Conservation (phyloP, 2,329 filamentous ascomycete species). For the Phialophora expanda region DNA sequence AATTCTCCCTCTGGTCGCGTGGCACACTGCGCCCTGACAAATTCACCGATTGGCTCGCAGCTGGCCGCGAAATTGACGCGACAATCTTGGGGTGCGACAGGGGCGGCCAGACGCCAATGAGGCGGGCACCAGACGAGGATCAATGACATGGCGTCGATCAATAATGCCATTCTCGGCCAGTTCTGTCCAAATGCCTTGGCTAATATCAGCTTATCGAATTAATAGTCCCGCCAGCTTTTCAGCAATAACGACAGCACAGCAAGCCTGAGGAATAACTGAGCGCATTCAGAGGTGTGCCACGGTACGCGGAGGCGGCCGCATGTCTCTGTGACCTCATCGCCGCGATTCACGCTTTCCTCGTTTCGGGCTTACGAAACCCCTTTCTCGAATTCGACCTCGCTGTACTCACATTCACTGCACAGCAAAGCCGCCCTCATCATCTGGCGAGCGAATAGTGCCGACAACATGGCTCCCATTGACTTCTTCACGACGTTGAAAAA, state of each 20-base stretch:
- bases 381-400: constrained; percentile 6
- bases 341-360: neutral
- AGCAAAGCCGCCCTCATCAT: neutral
- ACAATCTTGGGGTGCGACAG: constrained; percentile 29
- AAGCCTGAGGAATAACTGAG: constrained; percentile 1
- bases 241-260: neutral
- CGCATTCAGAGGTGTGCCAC: neutral
- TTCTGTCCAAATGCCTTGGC: neutral
- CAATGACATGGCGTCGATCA: constrained; percentile 1
- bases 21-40: constrained; percentile 21
- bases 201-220: constrained; percentile 4
- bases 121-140: neutral
- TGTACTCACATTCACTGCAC: neutral
- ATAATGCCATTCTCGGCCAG: neutral
- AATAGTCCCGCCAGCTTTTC: neutral
- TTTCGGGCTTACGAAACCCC: neutral
- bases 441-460: neutral
- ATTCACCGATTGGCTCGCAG: constrained; percentile 33
- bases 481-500: constrained; percentile 29
- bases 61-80: constrained; percentile 37
- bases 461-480: constrained; percentile 31
- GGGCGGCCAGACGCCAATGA: neutral
- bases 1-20: constrained; percentile 29
- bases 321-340: neutral
- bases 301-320: neutral